phyloP scores from a whole-genome alignment of 2,329 filamentous ascomycete genomes.

The Byssoonygena ceratinophila region DNA sequence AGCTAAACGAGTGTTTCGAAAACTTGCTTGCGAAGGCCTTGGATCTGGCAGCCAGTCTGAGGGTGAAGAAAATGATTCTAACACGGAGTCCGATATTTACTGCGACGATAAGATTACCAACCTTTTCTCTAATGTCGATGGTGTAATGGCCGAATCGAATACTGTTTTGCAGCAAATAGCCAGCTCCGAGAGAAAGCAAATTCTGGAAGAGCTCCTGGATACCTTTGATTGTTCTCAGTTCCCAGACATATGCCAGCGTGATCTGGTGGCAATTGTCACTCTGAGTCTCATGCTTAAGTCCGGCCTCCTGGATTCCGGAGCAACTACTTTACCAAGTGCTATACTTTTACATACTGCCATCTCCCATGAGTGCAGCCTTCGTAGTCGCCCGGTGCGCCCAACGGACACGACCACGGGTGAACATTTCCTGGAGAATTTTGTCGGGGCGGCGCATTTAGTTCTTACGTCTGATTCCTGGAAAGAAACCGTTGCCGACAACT shows the following conservation, averaged over 20 bases:
- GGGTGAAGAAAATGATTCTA: not conserved
- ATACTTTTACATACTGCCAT: slow-evolving; percentile 21
- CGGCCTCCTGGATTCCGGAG: not conserved
- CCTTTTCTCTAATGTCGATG: not conserved
- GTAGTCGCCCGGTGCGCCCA: slow-evolving; percentile 15
- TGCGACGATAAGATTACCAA: not conserved
- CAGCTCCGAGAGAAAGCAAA: not conserved
- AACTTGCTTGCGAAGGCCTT: not conserved
- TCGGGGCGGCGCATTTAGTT: slow-evolving; percentile 28
- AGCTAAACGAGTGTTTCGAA: not conserved
- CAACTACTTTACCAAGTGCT: slow-evolving; percentile 8
- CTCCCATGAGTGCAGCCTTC: slow-evolving; percentile 18
- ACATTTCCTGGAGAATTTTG: slow-evolving; percentile 29
- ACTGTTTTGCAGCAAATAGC: not conserved
- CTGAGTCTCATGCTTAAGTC: slow-evolving; percentile 16
- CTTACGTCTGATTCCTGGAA: slow-evolving; percentile 32
- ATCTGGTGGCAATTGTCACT: slow-evolving; percentile 17
- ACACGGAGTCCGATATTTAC: not conserved
- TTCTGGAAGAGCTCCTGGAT: slow-evolving; percentile 1
- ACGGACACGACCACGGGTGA: not conserved
- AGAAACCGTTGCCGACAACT: slow-evolving; percentile 19
- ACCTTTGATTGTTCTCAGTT: not conserved
- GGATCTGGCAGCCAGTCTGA: not conserved
- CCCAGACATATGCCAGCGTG: slow-evolving; percentile 17
- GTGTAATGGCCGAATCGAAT: not conserved